Conservation (phyloP, 1,139 yeast genomes). For the Magnusiomyces magnusii region DNA sequence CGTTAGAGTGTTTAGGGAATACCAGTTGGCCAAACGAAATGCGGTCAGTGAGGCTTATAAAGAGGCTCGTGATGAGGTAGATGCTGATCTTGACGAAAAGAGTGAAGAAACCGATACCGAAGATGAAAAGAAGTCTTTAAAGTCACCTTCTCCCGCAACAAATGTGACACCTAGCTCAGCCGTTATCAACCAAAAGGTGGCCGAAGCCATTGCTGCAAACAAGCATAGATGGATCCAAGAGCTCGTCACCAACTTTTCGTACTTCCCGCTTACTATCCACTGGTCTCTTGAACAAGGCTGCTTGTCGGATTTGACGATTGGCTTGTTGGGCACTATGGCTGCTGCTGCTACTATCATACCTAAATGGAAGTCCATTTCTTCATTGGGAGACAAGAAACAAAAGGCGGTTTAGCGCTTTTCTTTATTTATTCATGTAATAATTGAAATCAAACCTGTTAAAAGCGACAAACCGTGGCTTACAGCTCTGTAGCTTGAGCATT, state of each 20-base stretch:
- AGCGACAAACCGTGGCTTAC: too few relatives aligned
- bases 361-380: constrained; percentile 17
- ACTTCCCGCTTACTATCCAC: constrained; percentile 38
- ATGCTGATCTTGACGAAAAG: constrained; percentile 2
- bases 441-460: too few relatives aligned
- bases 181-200: background rate
- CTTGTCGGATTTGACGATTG: constrained; percentile 32
- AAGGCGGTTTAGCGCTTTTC: too few relatives aligned
- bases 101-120: too few relatives aligned
- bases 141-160: background rate
- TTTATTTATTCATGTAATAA: too few relatives aligned
- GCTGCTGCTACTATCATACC: constrained; percentile 25
- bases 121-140: constrained; percentile 10
- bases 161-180: background rate
- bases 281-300: constrained; percentile 38
- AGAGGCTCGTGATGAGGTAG: background rate
- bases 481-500: background rate
- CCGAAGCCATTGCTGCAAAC: background rate
- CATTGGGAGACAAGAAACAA: constrained; percentile 1
- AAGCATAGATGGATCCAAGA: constrained; percentile 13
- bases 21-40: constrained; percentile 4
- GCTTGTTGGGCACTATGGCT: constrained; percentile 36
- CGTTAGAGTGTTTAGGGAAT: constrained; percentile 21
- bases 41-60: constrained; percentile 2
- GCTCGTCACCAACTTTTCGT: constrained; percentile 34